Evolutionary conservation across 768 basidiomycete species (phyloP).

Genomic region (Mycena filopes): DNA sequence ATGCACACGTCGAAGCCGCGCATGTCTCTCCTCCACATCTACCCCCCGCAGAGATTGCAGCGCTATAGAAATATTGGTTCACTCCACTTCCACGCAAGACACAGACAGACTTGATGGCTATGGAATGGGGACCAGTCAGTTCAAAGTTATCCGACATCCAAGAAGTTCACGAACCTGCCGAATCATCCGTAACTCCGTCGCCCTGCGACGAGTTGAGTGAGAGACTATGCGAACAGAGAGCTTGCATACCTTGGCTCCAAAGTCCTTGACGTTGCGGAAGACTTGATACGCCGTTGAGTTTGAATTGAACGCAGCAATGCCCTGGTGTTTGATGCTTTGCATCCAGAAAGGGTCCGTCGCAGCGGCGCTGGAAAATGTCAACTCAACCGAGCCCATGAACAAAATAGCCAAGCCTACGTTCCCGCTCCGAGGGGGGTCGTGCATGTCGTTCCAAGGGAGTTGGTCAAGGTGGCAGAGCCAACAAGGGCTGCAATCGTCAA

Average conservation of each 20-base stretch:
- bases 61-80: constrained; percentile 46
- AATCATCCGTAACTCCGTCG: constrained; percentile 26
- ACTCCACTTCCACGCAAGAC: not conserved
- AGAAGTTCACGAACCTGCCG: constrained; percentile 49
- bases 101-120: constrained; percentile 71
- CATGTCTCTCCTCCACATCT: constrained; percentile 74
- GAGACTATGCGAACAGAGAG: not conserved
- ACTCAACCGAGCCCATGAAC: not conserved
- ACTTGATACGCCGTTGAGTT: constrained; percentile 67
- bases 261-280: constrained; percentile 80
- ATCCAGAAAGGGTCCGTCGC: constrained; percentile 76
- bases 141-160: not conserved
- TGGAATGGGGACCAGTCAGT: constrained; percentile 25
- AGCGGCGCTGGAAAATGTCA: constrained; percentile 49
- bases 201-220: constrained; percentile 9
- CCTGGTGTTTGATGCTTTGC: constrained; percentile 77
- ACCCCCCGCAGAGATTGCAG: constrained; percentile 69
- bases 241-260: constrained; percentile 47
- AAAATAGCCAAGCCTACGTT: constrained; percentile 37
- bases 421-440: constrained; percentile 59
- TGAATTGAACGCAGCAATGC: constrained; percentile 72
- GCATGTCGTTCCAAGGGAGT: constrained; percentile 47
- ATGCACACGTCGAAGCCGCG: constrained; percentile 66
- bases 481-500: constrained; percentile 14
- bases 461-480: constrained; percentile 16